A percentile compares a stretch with the other conserved stretches of the same genome.
phyloP scores from a whole-genome alignment of 805 yeast species.

The Starmera pachycereana region DNA sequence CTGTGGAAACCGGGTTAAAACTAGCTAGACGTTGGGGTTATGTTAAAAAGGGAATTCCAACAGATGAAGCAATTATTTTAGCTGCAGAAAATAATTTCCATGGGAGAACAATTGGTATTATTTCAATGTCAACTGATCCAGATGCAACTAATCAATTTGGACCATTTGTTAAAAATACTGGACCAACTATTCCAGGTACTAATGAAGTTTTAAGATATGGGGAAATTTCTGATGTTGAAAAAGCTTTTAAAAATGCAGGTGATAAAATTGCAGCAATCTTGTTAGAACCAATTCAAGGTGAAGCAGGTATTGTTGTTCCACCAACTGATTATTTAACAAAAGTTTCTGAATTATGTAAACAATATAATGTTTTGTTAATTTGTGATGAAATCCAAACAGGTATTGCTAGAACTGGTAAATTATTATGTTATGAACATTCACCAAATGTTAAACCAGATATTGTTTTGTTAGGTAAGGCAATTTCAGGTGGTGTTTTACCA shows the following conservation, averaged over 20 bases:
- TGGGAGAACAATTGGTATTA: conserved; percentile 91
- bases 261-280: conserved; percentile 84
- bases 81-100: conserved; percentile 90
- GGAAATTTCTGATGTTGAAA: conserved; percentile 74
- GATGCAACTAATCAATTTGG: conserved; percentile 87
- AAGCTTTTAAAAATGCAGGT: conserved; percentile 73
- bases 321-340: conserved; percentile 66
- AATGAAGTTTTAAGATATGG: conserved; percentile 66
- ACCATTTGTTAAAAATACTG: conserved; percentile 76
- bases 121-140: conserved; percentile 93
- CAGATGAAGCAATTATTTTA: conserved; percentile 75
- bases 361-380: conserved; percentile 80
- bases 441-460: conserved; percentile 76
- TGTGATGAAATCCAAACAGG: conserved; percentile 98
- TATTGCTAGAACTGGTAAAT: conserved; percentile 92
- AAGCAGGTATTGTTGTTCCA: conserved; percentile 96
- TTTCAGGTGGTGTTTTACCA: conserved; percentile 91
- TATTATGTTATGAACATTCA: conserved; percentile 86
- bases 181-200: conserved; percentile 76
- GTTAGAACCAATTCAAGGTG: conserved; percentile 96
- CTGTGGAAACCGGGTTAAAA: conserved; percentile 91
- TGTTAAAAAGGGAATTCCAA: conserved; percentile 71
- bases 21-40: conserved; percentile 98
- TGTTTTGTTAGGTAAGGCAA: conserved; percentile 85
- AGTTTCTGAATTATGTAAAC: conserved; percentile 65